phyloP scores from a whole-genome alignment of 805 yeast species.

The Yamadazyma sp. region DNA sequence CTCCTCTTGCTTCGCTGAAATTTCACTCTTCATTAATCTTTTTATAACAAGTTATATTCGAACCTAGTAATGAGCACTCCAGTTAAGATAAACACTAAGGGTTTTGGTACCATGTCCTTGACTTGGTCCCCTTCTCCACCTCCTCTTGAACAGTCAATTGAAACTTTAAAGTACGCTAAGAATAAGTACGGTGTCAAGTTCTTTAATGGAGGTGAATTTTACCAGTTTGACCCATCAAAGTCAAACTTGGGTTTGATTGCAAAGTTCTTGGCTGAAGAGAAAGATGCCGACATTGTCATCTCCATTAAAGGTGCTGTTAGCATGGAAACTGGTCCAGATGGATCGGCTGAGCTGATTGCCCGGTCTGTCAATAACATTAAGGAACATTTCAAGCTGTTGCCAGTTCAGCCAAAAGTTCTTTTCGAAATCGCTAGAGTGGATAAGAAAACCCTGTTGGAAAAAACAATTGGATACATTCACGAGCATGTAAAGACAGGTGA shows the following conservation, averaged over 20 bases:
- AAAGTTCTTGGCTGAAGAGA: conserved; percentile 55
- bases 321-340: conserved; percentile 43
- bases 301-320: conserved; percentile 68
- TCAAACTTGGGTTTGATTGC: conserved; percentile 55
- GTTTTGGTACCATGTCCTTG: conserved; percentile 80
- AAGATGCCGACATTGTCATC: conserved; percentile 45
- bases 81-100: conserved; percentile 27
- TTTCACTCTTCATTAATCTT: too few relatives aligned
- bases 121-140: conserved; percentile 66
- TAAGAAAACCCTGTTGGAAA: conserved; percentile 53
- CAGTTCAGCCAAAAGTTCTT: conserved; percentile 38
- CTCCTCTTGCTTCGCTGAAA: too few relatives aligned
- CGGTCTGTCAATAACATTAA: conserved; percentile 49
- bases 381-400: conserved; percentile 23
- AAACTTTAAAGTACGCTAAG: conserved; percentile 49
- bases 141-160: conserved; percentile 53
- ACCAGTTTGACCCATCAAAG: conserved; percentile 22
- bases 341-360: conserved; percentile 47
- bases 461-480: conserved; percentile 55
- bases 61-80: too few relatives aligned
- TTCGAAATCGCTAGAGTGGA: conserved; percentile 78
- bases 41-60: too few relatives aligned
- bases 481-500: conserved; percentile 64
- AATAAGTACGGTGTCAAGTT: conserved; percentile 48
- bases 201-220: conserved; percentile 78